Base-by-base conservation (phyloP, 2,329 filamentous ascomycete species). In the Colletotrichum lindemuthianum region DNA sequence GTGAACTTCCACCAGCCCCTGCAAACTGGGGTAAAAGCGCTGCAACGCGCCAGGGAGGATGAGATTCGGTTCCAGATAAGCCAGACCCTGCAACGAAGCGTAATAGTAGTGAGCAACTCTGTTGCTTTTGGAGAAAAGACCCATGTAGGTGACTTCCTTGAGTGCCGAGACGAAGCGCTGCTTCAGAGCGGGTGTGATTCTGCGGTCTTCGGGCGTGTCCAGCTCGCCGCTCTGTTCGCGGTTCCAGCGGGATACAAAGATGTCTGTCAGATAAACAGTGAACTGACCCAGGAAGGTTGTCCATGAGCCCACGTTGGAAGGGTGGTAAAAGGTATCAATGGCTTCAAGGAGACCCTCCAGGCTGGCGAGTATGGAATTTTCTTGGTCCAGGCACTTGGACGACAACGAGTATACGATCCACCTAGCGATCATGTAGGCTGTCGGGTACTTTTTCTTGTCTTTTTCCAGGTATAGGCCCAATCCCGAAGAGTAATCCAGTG, bases 181-280 rank as follows among this genome's bases (percentile, higher is more conserved):
- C 81, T 94, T 97, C 69, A 99, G 77, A n/a, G 88, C 88, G 37
- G 88, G 86, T 67, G 89, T 96, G 69, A 99, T 89, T 70, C 84
- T 90, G 58, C 96, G 88, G 54, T 94, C 92, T 43, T 85, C 79
- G 0, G 95, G 94, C 2, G 95, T 87, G 48, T 97, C 91, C 79
- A 97, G 90, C 79, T 99, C 96, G 34, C 93, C 93, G 72, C 89
- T 97, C 74, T 92, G 90, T 78, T 99, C 96, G 56, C 95, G 89
- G 74, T 99, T 98, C 94, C 94, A 99, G 56, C 96, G 90, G 79
- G 97, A 96, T 47, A 99, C 92, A 76, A 99, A 99, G 72, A 97
- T 94, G 75, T 99, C 96, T 2, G 94, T 90, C 6, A 99, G 83
- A 76, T 97, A 97, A 75, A 94, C 94, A 6, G 96, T 92, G 58